Percentiles rank a stretch among this genome's conserved stretches.
These are phyloP conservation scores for Canna indica DNA, from an alignment of 176 grass and related monocot genomes.

Conservation along the genomic window DNA sequence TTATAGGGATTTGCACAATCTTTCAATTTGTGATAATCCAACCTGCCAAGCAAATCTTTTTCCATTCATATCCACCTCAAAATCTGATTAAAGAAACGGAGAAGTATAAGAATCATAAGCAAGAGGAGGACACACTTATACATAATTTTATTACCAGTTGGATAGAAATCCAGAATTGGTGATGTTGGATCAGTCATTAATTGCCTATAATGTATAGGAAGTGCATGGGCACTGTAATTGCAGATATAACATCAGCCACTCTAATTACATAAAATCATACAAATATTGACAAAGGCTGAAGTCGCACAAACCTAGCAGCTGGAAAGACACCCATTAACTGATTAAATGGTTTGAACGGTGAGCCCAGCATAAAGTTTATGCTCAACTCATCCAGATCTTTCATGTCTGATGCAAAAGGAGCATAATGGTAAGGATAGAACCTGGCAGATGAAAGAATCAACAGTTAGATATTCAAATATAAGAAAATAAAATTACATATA, in stretches of 20 bases:
- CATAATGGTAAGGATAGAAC: conserved; percentile 99
- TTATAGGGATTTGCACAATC: neutral
- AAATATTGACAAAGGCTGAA: conserved; percentile 1
- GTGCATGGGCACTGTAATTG: conserved; percentile 75
- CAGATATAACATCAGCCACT: neutral
- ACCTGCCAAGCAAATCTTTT: conserved; percentile 99
- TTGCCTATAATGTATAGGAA: conserved; percentile 63
- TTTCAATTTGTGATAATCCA: neutral
- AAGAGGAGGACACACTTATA: neutral
- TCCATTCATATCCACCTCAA: conserved; percentile 99
- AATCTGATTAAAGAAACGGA: conserved; percentile 51
- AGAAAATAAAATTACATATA: too few relatives aligned
- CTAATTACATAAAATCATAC: conserved; percentile 11
- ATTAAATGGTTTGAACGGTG: conserved; percentile 94
- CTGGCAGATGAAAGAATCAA: conserved; percentile 27
- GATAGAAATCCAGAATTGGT: conserved; percentile 96
- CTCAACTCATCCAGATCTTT: conserved; percentile 50
- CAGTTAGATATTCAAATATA: neutral
- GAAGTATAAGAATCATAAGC: conserved; percentile 7
- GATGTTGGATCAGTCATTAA: conserved; percentile 76
- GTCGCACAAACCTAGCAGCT: conserved; percentile 67
- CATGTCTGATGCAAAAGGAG: conserved; percentile 97
- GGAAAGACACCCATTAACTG: conserved; percentile 99
- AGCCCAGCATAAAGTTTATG: conserved; percentile 63
- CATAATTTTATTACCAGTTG: conserved; percentile 49